Evolutionary conservation across 805 yeast species (phyloP).

Genomic region (Huiozyma naganishii): DNA sequence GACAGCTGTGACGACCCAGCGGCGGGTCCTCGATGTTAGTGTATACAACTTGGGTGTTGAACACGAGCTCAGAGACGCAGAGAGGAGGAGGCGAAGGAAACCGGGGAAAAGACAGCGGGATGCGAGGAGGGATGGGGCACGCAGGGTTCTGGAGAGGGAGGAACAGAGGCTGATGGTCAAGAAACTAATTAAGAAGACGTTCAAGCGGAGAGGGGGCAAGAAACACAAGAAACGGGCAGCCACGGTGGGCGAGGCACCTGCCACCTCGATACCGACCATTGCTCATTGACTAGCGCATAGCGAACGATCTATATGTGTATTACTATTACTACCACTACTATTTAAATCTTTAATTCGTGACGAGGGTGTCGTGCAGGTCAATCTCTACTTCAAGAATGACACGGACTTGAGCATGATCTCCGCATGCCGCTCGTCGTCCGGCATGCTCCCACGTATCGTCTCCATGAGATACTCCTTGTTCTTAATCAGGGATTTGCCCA

Average conservation of each 20-base stretch:
- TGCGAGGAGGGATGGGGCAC: constrained; percentile 17
- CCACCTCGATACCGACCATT: neutral
- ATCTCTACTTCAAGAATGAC: constrained; percentile 5
- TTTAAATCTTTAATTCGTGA: neutral
- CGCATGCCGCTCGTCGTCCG: constrained; percentile 7
- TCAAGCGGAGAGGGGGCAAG: constrained; percentile 29
- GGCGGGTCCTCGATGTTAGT: constrained; percentile 9
- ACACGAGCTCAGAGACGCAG: constrained; percentile 4
- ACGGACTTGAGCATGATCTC: constrained; percentile 18
- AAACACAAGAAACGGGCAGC: constrained; percentile 21
- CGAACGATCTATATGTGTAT: neutral
- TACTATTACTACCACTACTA: neutral
- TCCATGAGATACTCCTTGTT: constrained; percentile 13
- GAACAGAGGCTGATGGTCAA: constrained; percentile 15
- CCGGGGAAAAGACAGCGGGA: constrained; percentile 26
- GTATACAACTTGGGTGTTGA: constrained; percentile 15
- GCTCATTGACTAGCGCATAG: no score
- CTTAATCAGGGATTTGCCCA: constrained; percentile 21
- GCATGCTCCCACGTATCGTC: constrained; percentile 14
- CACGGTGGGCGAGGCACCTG: neutral
- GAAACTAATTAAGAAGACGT: constrained; percentile 24
- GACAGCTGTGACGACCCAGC: constrained; percentile 2
- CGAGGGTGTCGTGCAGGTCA: no score
- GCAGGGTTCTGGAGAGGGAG: constrained; percentile 17
- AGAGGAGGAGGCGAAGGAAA: constrained; percentile 14